Percentiles rank a stretch among this genome's conserved stretches.
Conservation (phyloP, 257 asterid genomes). For the Verbascum thapsus region DNA sequence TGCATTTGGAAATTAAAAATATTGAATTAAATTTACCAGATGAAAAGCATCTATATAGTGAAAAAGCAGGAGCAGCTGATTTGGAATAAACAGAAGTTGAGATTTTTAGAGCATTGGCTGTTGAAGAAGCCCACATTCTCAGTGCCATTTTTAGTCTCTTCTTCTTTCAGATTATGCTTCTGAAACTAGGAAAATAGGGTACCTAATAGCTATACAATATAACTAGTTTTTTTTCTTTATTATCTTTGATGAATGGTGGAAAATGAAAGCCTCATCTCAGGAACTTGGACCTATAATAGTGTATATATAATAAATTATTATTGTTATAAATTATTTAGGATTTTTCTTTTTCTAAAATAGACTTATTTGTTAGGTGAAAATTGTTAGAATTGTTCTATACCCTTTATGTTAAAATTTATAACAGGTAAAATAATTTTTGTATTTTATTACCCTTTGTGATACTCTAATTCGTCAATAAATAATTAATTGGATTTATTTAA, state of each 20-base stretch:
- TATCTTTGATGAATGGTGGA: constrained; percentile 76
- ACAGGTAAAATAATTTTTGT: no score
- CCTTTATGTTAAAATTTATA: no score
- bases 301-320: background rate
- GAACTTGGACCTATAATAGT: background rate
- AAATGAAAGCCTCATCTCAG: constrained; percentile 72
- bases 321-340: background rate
- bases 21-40: constrained; percentile 44
- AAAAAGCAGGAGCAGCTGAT: constrained; percentile 50
- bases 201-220: constrained; percentile 5
- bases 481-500: no score
- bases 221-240: constrained; percentile 23
- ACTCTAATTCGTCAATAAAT: no score
- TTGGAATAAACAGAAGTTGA: constrained; percentile 53
- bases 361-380: no score
- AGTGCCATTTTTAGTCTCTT: constrained; percentile 56
- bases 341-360: no score
- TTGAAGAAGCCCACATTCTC: constrained; percentile 96
- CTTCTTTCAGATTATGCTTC: constrained; percentile 1
- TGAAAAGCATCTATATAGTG: constrained; percentile 80
- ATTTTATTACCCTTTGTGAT: no score
- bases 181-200: constrained; percentile 14
- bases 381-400: no score
- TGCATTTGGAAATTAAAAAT: no score
- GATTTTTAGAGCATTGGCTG: constrained; percentile 82